A percentile compares a stretch with the other conserved stretches of the same genome.
Evolutionary conservation across 129 eudicot genomes (phyloP).

Genomic region (Silybum marianum): DNA sequence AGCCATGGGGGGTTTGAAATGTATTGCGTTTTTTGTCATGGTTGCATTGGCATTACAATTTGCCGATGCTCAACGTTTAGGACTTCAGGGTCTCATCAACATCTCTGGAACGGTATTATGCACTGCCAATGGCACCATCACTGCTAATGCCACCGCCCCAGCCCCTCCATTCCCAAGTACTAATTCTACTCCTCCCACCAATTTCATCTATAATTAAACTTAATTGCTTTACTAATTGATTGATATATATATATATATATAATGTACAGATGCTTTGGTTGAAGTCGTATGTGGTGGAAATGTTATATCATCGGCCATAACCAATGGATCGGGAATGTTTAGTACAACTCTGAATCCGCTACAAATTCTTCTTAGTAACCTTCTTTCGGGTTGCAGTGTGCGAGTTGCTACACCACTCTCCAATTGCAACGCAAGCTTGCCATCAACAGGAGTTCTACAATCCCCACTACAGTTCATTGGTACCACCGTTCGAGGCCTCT

Average conservation of each 20-base stretch:
- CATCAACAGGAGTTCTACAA: slow-evolving; percentile 25
- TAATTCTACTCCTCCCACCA: too few species aligned
- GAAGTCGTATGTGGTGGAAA: slow-evolving; percentile 34
- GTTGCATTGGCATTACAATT: slow-evolving; percentile 22
- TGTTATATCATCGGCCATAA: slow-evolving; percentile 24
- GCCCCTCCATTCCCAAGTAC: slow-evolving; percentile 31
- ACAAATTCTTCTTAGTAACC: not conserved
- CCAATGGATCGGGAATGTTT: slow-evolving; percentile 20
- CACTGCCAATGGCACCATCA: slow-evolving; percentile 3
- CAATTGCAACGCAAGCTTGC: slow-evolving; percentile 26
- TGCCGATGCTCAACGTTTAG: slow-evolving; percentile 29
- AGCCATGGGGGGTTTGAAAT: slow-evolving; percentile 32
- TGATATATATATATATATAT: too few species aligned
- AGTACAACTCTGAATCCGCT: slow-evolving; percentile 14
- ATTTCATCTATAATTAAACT: too few species aligned
- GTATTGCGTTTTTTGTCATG: slow-evolving; percentile 14
- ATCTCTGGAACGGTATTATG: slow-evolving; percentile 22
- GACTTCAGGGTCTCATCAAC: slow-evolving; percentile 12
- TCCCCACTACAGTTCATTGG: slow-evolving; percentile 14
- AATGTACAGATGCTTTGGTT: slow-evolving; percentile 28
- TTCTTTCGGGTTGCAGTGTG: slow-evolving; percentile 25
- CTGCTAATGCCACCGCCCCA: slow-evolving; percentile 22
- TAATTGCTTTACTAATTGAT: too few species aligned
- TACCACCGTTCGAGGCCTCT: slow-evolving; percentile 11
- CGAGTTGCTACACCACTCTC: slow-evolving; percentile 34